Base-by-base conservation (phyloP, 345 rosid genomes). In the Sonneratia alba region DNA sequence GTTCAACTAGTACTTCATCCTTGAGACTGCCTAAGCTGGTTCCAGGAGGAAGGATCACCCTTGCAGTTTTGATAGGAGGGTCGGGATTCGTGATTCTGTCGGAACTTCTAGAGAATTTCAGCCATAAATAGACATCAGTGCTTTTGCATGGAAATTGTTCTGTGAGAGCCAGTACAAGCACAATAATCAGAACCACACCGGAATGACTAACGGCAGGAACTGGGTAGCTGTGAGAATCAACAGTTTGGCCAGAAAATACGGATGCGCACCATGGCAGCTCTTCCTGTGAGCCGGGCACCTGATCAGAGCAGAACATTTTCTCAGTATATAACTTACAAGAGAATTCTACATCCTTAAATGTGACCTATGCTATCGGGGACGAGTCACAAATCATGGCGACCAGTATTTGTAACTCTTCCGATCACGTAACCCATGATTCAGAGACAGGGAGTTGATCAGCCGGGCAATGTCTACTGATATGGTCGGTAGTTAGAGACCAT, bases 31-130 rank as follows among this genome's bases (percentile, higher is more conserved):
- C 89, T 0, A 48, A 79, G 74, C 83, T 88, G 69, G 90, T 88
- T 73, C 96, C 97, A 0, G 92, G 97, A 66, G 98, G 98, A 72
- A 87, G 71, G 79, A 16, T 88, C 34, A 85, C 91, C 5, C 91
- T 91, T 61, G 75, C 83, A 19, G 73, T 89, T 0, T 78, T 89
- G n/a, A 82, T 85, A 27, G 93, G 87, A 67, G 85, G 84, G 7
- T 80, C 97, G 14, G 92, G 87, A 76, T 84, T 59, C 8, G 83
- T 93, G 34, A 79, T 93, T 79, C 16, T 86, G 34, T 88, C 93
- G 0, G 88, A 89, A 84, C 21, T 91, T 72, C 72, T 89, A 0
- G 79, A 80, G 53, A 87, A 76, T 48, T 43, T 81, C 14, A 73
- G 77, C 13, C 78, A 11, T 34, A 59, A 74, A 4, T 70, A 36